Conservation (phyloP, 805 yeast genomes). For the Kuraishia cidri region DNA sequence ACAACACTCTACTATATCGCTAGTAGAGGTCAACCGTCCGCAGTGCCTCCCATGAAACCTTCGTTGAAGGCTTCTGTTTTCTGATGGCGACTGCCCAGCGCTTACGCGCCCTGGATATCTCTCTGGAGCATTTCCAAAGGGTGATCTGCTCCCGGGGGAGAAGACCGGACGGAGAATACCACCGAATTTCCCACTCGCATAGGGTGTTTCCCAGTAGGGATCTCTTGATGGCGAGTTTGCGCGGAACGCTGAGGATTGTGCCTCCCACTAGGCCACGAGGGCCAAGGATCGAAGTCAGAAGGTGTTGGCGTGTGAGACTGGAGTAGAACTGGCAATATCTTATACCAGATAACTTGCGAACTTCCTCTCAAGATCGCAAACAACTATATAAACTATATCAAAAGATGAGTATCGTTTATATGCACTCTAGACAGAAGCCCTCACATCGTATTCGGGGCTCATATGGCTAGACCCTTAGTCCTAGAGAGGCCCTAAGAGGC, state of each 20-base stretch:
- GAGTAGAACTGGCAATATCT: too few species aligned
- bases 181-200: conserved; percentile 33
- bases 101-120: conserved; percentile 24
- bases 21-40: conserved; percentile 23
- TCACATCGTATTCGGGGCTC: too few species aligned
- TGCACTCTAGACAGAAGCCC: too few species aligned
- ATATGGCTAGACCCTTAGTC: too few species aligned
- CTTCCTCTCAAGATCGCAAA: too few species aligned
- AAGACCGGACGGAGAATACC: conserved; percentile 17
- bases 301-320: too few species aligned
- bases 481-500: too few species aligned
- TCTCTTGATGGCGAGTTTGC: conserved; percentile 25
- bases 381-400: too few species aligned
- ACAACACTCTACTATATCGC: conserved; percentile 12
- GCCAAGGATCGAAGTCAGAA: conserved; percentile 1
- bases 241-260: conserved; percentile 14
- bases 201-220: background rate
- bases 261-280: background rate
- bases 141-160: background rate
- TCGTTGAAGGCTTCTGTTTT: conserved; percentile 10
- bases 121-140: conserved; percentile 19
- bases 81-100: conserved; percentile 29
- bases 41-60: conserved; percentile 24
- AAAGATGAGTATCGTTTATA: too few species aligned
- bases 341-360: too few species aligned